Base-by-base conservation (phyloP, 495 filamentous ascomycete species). In the Podospora conica region DNA sequence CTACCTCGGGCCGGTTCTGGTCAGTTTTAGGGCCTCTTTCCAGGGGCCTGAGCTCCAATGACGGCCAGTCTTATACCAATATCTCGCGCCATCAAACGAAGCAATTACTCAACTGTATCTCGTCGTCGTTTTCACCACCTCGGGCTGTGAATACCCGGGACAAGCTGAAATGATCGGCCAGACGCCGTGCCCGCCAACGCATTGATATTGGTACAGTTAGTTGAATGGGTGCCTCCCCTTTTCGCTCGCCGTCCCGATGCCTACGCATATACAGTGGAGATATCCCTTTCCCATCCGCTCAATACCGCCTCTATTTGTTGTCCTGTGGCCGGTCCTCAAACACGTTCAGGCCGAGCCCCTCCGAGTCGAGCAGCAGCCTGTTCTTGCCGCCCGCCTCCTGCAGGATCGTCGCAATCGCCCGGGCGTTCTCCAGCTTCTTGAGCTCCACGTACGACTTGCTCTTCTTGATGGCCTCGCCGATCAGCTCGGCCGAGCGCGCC, bases 381-480 rank as follows among this genome's bases (percentile, higher is more conserved):
- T 98, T 98, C 84, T 85, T 87, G 76, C 91, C 91, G 61, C 92
- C 92, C 62, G 83, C 85, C 76, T 93, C 91, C 75, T 96, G 90
- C 65, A 98, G 69, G 53, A 96, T 87, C 61, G 79, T 75, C 2
- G 95, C 96, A 75, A 98, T 96, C 21, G 87, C 85, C 70, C 91
- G 85, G 0, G 95, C 95, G 72, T 97, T 98, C 83, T 98, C 95
- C 74, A 98, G 96, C 83, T 93, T 91, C 77, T 93, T 90, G 72
- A 98, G 85, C 79, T 98, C 95, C 65, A 98, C 90, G 76, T 98
- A 98, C 65, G 90, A 90, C 79, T 92, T 89, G 78, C 86, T 94
- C 87, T 98, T 98, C 88, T 98, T 98, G 86, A 98, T 97, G 33
- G 95, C 95, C 54, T 98, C 95, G 77, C 95, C 95, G 71, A 98